Conservation (phyloP, 208 protist genomes). For the Trypanosoma melophagium region DNA sequence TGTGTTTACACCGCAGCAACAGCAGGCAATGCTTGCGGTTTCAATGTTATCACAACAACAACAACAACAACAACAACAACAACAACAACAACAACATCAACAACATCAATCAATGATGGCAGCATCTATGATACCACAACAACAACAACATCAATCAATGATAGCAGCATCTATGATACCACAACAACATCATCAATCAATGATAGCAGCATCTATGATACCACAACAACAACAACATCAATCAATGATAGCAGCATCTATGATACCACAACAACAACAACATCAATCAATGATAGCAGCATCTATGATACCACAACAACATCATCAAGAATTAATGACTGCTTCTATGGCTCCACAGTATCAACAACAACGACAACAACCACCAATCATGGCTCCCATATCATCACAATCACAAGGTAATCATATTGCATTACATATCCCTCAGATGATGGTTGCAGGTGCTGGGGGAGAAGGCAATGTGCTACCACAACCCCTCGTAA, state of each 20-base stretch:
- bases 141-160: slow-evolving; percentile 6
- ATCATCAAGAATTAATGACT: slow-evolving; percentile 1
- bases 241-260: not conserved
- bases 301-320: not conserved
- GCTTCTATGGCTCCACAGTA: not conserved
- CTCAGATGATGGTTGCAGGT: not conserved
- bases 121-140: not conserved
- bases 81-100: not conserved
- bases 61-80: not conserved
- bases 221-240: not conserved
- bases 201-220: not conserved
- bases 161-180: not conserved
- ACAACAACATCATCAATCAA: not conserved
- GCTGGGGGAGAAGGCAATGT: not conserved
- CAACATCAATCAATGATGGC: slow-evolving; percentile 1
- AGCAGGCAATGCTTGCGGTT: not conserved
- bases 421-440: not conserved
- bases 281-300: not conserved
- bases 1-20: not conserved
- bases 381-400: not conserved
- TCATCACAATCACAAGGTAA: not conserved
- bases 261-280: slow-evolving; percentile 1
- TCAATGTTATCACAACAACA: not conserved
- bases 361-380: slow-evolving; percentile 1
- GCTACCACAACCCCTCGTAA: not conserved